A percentile compares a stretch with the other conserved stretches of the same genome.
Evolutionary conservation across 2,329 filamentous ascomycete genomes (phyloP).

Genomic region (Aureobasidium leucospermi): DNA sequence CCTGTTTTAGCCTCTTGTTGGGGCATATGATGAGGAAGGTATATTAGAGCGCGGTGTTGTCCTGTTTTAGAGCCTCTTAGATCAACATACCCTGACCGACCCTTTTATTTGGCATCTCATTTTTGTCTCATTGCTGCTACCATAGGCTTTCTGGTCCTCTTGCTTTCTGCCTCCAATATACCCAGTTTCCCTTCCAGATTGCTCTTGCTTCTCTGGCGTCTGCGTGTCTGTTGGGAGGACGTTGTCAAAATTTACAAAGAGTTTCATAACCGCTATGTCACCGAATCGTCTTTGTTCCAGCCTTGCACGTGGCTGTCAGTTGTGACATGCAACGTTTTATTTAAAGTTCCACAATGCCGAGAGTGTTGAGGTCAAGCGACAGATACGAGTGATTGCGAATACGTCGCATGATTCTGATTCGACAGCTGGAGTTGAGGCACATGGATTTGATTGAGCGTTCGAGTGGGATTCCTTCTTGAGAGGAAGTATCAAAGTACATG

Average conservation of each 20-base stretch:
- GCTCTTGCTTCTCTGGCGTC: neutral
- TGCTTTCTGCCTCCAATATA: constrained; percentile 3
- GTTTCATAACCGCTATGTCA: neutral
- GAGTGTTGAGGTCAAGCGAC: neutral
- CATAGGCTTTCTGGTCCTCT: neutral
- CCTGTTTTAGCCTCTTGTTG: constrained; percentile 9
- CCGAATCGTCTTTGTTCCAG: neutral
- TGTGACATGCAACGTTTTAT: neutral
- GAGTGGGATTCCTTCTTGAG: neutral
- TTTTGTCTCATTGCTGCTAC: neutral
- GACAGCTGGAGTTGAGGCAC: neutral
- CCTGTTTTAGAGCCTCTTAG: constrained; percentile 11
- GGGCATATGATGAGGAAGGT: constrained; percentile 4
- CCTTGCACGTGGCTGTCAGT: neutral
- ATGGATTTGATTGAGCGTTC: neutral
- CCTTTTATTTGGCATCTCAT: neutral
- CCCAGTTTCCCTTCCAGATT: neutral
- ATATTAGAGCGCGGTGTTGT: constrained; percentile 13
- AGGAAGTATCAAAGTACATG: neutral
- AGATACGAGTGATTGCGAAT: neutral
- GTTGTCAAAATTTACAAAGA: neutral
- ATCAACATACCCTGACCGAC: constrained; percentile 4
- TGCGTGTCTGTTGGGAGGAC: neutral
- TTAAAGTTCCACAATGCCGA: constrained; percentile 1
- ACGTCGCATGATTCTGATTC: neutral